Evolutionary conservation across 345 rosid genomes (phyloP).

Genomic region (Citropsis articulata): DNA sequence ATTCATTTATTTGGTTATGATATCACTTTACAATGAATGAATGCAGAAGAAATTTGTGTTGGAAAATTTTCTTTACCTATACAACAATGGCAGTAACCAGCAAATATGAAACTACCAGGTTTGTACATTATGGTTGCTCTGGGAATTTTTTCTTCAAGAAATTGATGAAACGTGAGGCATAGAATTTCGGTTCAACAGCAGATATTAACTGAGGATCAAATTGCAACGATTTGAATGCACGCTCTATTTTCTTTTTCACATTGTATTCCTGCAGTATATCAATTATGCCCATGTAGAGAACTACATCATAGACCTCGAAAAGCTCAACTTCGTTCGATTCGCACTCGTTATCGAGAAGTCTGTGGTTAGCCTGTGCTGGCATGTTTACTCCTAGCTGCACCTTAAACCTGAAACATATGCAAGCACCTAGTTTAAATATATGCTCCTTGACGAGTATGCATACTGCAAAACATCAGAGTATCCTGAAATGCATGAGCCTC

Average conservation of each 20-base stretch:
- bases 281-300: slow-evolving; percentile 87
- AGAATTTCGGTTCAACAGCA: slow-evolving; percentile 59
- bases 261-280: slow-evolving; percentile 89
- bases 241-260: slow-evolving; percentile 70
- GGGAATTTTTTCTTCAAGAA: slow-evolving; percentile 77
- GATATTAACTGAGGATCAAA: slow-evolving; percentile 64
- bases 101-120: background rate
- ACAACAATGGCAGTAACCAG: background rate
- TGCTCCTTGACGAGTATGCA: background rate
- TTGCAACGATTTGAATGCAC: slow-evolving; percentile 62
- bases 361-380: slow-evolving; percentile 87
- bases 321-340: slow-evolving; percentile 64
- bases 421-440: background rate
- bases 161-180: slow-evolving; percentile 65
- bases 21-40: slow-evolving; percentile 14
- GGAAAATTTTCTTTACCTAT: slow-evolving; percentile 2
- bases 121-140: slow-evolving; percentile 20
- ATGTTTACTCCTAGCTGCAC: slow-evolving; percentile 95
- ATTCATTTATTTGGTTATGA: background rate
- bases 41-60: background rate
- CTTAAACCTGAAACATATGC: slow-evolving; percentile 47
- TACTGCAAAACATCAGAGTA: background rate
- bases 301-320: slow-evolving; percentile 84
- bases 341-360: slow-evolving; percentile 43
- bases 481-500: background rate